Evolutionary conservation across 2,329 filamentous ascomycete genomes (phyloP).

Genomic region (Dactylellina leptospora): DNA sequence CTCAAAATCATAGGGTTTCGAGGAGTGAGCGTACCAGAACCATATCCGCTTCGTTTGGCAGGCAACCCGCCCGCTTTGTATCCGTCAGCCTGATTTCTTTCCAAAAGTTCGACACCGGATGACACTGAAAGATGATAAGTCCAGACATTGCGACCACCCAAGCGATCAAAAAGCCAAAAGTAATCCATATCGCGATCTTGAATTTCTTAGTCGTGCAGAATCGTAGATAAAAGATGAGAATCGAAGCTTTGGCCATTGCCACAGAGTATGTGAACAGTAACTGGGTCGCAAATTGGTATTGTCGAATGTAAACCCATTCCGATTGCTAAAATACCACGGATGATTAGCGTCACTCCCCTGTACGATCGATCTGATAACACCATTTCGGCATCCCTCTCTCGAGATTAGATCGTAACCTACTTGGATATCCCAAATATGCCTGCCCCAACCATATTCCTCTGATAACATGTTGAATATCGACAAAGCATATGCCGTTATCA

Average conservation of each 20-base stretch:
- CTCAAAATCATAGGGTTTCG: neutral
- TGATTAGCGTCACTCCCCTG: too few species aligned
- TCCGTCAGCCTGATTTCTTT: constrained; percentile 42
- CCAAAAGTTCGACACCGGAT: constrained; percentile 48
- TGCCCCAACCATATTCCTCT: constrained; percentile 47
- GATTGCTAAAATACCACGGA: constrained; percentile 2
- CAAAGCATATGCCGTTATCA: constrained; percentile 46
- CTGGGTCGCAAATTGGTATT: constrained; percentile 46
- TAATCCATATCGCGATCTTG: constrained; percentile 43
- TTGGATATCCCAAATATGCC: constrained; percentile 51
- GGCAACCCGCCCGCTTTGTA: constrained; percentile 19
- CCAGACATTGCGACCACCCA: constrained; percentile 46
- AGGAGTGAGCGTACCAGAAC: constrained; percentile 27
- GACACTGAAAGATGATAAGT: constrained; percentile 51
- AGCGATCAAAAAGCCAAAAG: constrained; percentile 21
- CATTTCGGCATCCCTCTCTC: too few species aligned
- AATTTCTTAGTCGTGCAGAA: constrained; percentile 49
- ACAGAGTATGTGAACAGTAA: constrained; percentile 51
- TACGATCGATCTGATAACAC: too few species aligned
- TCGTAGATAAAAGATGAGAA: constrained; percentile 50
- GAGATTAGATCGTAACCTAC: too few species aligned
- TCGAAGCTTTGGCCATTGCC: constrained; percentile 44
- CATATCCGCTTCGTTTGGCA: constrained; percentile 45
- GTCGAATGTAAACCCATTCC: constrained; percentile 45
- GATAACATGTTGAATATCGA: constrained; percentile 47